A percentile compares a stretch with the other conserved stretches of the same genome.
Evolutionary conservation across 306 rosid genomes (phyloP).

Genomic region (Senna tora): DNA sequence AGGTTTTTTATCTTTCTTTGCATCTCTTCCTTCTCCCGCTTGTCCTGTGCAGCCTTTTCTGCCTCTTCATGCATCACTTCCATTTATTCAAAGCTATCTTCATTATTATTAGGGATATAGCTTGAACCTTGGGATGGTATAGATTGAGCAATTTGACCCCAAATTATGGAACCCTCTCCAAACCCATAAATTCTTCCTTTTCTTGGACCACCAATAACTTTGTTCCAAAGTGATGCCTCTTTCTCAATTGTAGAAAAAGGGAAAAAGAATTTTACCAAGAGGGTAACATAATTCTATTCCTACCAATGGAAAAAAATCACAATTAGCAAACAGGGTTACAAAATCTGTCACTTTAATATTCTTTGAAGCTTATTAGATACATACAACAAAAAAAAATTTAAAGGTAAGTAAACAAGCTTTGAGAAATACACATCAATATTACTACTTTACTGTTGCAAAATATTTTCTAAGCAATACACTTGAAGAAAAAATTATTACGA

Average conservation of each 20-base stretch:
- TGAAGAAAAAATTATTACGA: neutral
- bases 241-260: conserved; percentile 30
- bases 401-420: neutral
- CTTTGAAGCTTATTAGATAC: neutral
- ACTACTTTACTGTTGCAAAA: neutral
- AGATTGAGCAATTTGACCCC: too few species aligned
- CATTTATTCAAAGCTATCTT: too few species aligned
- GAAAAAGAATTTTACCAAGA: conserved; percentile 10
- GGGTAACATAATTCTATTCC: conserved; percentile 35
- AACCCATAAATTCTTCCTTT: too few species aligned
- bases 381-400: neutral
- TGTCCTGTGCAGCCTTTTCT: too few species aligned
- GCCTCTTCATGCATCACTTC: too few species aligned
- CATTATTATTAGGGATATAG: too few species aligned
- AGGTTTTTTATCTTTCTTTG: too few species aligned
- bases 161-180: too few species aligned
- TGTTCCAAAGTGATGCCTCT: too few species aligned
- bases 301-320: conserved; percentile 65
- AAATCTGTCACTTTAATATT: neutral
- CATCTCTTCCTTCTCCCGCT: too few species aligned
- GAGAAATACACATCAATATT: neutral
- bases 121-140: too few species aligned
- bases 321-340: neutral
- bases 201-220: too few species aligned
- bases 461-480: neutral